Base-by-base conservation (phyloP, 176 grass and related monocot genomes). In the Oryza meyeriana region DNA sequence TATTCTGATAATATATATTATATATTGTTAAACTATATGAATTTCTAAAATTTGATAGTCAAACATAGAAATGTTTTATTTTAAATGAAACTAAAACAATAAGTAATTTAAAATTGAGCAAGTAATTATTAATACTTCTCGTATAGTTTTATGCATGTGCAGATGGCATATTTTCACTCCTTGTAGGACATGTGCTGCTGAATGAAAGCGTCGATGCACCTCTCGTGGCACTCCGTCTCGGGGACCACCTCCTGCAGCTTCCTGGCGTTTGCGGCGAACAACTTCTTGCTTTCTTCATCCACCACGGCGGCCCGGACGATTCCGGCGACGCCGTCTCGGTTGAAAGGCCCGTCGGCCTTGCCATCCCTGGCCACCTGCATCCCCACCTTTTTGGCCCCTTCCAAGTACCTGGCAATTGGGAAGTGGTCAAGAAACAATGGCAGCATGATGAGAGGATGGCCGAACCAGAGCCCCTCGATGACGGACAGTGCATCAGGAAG, bases 181-280 rank as follows among this genome's bases (percentile, higher is more conserved):
- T 50, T 76, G 50, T 31, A 75, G 9, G 30, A 64, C 38, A 44
- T 42, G 14, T 76, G 18, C 16, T 52, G 50, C n/a, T 48, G 34
- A 29, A 87, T 24, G 42, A 87, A 77, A 10, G 78, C 80, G 77
- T 88, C 73, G 39, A 83, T 36, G 62, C 72, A 58, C 52, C 50
- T 66, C 30, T 88, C 73, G 9, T 83, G 14, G 35, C n/a, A 32
- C 10, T 4, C 64, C 12, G 2, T 25, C 2, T 83, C 52, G 12
- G 64, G 29, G 40, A 83, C 77, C 8, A 72, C 10, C 22, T 64
- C 65, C 50, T 72, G 77, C 66, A 79, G 20, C 65, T 74, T 32
- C 58, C 27, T 74, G 32, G 81, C 81, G 8, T 73, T 84, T 16
- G 1, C 67, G 13, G 39, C 29, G 3, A 84, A 28, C 4, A 36